Base-by-base conservation (phyloP, 179 eudicot genomes). In the Nepenthes alata region DNA sequence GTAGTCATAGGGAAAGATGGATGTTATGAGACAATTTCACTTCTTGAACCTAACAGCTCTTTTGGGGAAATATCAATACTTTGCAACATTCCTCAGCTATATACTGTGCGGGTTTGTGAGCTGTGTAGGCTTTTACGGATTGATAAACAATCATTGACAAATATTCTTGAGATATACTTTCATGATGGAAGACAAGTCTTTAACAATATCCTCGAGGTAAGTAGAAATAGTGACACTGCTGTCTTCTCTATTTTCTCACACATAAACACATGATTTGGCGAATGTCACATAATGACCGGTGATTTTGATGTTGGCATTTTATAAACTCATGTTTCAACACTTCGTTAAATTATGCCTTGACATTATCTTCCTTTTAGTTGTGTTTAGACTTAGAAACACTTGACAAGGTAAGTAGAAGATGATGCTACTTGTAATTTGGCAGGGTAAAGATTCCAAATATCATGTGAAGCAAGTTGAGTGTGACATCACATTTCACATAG, bases 11-110 rank as follows among this genome's bases (percentile, higher is more conserved):
- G 66, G 53, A 79, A 78, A 35, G 81, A 86, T 75, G 91, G 90
- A 70, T 58, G 67, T 47, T 88, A 89, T 71, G 84, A 85, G 60
- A 75, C 68, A 5, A 63, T 89, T 51, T 70, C 89, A 47, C 55
- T 58, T 59, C 71, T 89, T 50, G 77, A 85, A 65, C 78, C 74
- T 13, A 67, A 79, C 63, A 83, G 77, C 76, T 77, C 69, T 59
- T 93, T 89, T 63, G 98, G 98, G 47, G 86, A 78, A 55, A 73
- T 89, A 48, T 86, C 98, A 8, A 77, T 86, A 39, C 74, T 93
- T 67, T 85, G 93, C 83, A 89, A 85, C 75, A 80, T 89, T 62
- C 85, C 98, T 58, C 98, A 89, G 61, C 88, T 96, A 11, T 81
- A 76, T 60, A 81, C 95, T 1, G 86, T 93, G 54, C 82, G 88